These are phyloP conservation scores for Myochromella boudieri DNA, from an alignment of 768 basidiomycete species.

Conservation along the genomic window DNA sequence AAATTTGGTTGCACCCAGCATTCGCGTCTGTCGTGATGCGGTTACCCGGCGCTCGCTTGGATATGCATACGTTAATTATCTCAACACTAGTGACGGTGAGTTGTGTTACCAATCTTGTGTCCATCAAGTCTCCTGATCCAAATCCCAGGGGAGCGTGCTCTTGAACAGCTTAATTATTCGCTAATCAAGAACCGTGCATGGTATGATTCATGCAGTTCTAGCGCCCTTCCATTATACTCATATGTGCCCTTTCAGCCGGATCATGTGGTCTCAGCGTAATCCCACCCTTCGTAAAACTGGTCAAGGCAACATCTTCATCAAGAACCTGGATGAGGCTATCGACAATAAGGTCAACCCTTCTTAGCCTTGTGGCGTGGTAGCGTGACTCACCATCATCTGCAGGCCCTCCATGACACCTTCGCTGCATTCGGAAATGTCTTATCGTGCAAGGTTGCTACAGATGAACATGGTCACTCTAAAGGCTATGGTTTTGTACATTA, in stretches of 20 bases:
- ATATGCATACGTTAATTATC: slow-evolving; percentile 99
- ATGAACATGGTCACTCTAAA: slow-evolving; percentile 92
- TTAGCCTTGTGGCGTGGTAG: not conserved
- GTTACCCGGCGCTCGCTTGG: slow-evolving; percentile 99
- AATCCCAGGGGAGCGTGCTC: slow-evolving; percentile 84
- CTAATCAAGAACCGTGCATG: slow-evolving; percentile 98
- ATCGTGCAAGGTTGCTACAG: slow-evolving; percentile 98
- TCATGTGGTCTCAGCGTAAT: slow-evolving; percentile 99
- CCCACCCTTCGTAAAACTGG: slow-evolving; percentile 99
- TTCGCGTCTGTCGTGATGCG: slow-evolving; percentile 99
- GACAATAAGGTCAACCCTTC: slow-evolving; percentile 84
- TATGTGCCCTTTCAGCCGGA: slow-evolving; percentile 59
- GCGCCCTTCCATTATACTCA: slow-evolving; percentile 12
- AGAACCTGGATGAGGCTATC: slow-evolving; percentile 95
- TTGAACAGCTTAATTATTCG: slow-evolving; percentile 99
- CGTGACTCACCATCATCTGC: slow-evolving; percentile 1
- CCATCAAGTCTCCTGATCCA: slow-evolving; percentile 10
- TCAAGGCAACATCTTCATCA: slow-evolving; percentile 99
- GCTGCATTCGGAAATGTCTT: slow-evolving; percentile 98
- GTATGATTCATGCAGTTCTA: slow-evolving; percentile 40
- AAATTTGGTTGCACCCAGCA: slow-evolving; percentile 45
- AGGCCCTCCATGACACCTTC: slow-evolving; percentile 99
- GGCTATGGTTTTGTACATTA: slow-evolving; percentile 99
- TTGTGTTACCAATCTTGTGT: slow-evolving; percentile 9
- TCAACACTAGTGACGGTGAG: slow-evolving; percentile 90